Base-by-base conservation (phyloP, 2,329 filamentous ascomycete species). In the Corniculantispora saksenae region DNA sequence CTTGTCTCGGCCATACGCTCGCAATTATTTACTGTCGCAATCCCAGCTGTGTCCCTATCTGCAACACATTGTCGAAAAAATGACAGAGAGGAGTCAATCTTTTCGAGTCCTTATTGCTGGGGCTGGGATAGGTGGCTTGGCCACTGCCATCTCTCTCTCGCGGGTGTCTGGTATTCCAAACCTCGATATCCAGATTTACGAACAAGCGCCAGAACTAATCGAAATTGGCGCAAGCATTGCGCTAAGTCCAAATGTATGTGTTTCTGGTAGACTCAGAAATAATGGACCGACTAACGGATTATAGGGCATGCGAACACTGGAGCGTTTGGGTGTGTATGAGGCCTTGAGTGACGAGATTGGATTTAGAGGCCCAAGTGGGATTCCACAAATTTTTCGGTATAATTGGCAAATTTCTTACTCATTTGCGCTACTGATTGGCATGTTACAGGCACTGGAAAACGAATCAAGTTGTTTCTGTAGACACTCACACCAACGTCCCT, bases 191-290 rank as follows among this genome's bases (percentile, higher is more conserved):
- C 77, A 83, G 65, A 73, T 85, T 13, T 85, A 83, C 69, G 83
- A 85, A 64, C 77, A 79, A 35, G 80, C 83, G 0, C 68, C 72
- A 1, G 79, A 81, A 65, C 76, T 82, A 38, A 75, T 74, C 53
- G 81, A 83, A 64, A 78, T 83, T 19, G 81, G 81, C 17, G 81
- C 81, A 0, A 80, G 79, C 2, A 81, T 83, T 35, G 82, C 80
- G 0, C 73, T 84, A 1, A 82, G 82, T 17, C 81, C 82, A 4
- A 85, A 85, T 72, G 82, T 32, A 17, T 19, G 23, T 25, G 13
- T 4, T 12, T 5, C 7, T 47, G 3, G 23, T 25, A 38, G 2
- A 47, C 25, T 8, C 3, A 47, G 13, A 32, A 21, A 29, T 4
- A 45, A 21, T 40, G 23, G 29, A 27, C 38, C 12, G 38, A 47